phyloP scores from a whole-genome alignment of 306 rosid species.

The Canavalia gladiata region DNA sequence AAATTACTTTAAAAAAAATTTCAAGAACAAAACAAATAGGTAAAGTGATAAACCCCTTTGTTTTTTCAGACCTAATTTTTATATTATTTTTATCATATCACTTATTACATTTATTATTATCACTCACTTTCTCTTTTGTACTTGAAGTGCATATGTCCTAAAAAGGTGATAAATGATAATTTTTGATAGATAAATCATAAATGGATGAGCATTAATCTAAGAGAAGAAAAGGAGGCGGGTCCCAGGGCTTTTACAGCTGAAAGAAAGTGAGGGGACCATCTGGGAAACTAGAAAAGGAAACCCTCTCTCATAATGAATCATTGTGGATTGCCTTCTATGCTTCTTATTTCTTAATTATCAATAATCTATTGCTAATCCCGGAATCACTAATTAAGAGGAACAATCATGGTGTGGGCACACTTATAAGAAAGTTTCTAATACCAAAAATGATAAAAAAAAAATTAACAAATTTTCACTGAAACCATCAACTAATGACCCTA shows the following conservation, averaged over 20 bases:
- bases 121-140: too few relatives aligned
- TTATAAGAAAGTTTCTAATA: not conserved
- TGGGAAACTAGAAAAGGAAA: slow-evolving; percentile 22
- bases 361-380: too few relatives aligned
- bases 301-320: slow-evolving; percentile 48
- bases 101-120: too few relatives aligned
- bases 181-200: not conserved
- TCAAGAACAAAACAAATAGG: too few relatives aligned
- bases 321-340: slow-evolving; percentile 45
- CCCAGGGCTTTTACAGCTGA: not conserved
- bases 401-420: not conserved
- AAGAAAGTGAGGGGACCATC: slow-evolving; percentile 52
- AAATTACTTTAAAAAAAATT: too few relatives aligned
- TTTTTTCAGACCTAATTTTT: too few relatives aligned
- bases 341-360: not conserved
- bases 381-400: not conserved
- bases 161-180: not conserved
- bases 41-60: too few relatives aligned
- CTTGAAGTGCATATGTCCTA: too few relatives aligned
- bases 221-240: not conserved
- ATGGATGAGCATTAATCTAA: not conserved
- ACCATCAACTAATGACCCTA: slow-evolving; percentile 13
- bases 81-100: too few relatives aligned
- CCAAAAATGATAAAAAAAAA: slow-evolving; percentile 6
- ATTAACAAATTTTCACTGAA: not conserved